These are phyloP conservation scores for Alternaria brassicicola DNA, from an alignment of 2,329 filamentous ascomycete genomes.

Conservation along the genomic window DNA sequence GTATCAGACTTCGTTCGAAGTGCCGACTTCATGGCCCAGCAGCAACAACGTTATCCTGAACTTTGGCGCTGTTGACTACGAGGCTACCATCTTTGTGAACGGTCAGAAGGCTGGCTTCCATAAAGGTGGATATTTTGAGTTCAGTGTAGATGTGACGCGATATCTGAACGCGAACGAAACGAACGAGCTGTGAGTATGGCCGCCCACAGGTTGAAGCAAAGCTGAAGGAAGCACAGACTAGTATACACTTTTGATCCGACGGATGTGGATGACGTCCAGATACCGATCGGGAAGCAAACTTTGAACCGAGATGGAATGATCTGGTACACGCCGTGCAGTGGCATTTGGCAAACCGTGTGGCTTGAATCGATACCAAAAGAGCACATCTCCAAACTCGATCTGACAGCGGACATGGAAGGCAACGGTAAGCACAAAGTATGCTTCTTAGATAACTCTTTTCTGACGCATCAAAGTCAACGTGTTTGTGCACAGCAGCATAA, in stretches of 20 bases:
- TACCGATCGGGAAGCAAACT: constrained; percentile 71
- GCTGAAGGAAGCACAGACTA: constrained; percentile 50
- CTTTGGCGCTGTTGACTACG: constrained; percentile 66
- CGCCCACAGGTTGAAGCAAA: neutral
- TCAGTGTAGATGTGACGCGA: constrained; percentile 64
- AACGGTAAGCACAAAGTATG: constrained; percentile 24
- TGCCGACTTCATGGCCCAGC: constrained; percentile 56
- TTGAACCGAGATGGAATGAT: constrained; percentile 63
- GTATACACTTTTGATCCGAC: constrained; percentile 73
- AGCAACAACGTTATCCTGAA: constrained; percentile 57
- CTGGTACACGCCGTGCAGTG: constrained; percentile 74
- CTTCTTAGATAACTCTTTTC: neutral
- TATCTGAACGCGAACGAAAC: constrained; percentile 49
- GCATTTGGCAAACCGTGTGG: constrained; percentile 79
- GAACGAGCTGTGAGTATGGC: constrained; percentile 60
- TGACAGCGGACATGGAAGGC: constrained; percentile 56
- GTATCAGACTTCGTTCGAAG: constrained; percentile 59
- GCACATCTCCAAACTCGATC: constrained; percentile 64
- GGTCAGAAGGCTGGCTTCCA: constrained; percentile 60
- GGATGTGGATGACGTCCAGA: constrained; percentile 60
- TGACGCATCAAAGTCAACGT: constrained; percentile 57
- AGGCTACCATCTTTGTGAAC: constrained; percentile 65
- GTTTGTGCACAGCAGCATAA: constrained; percentile 58
- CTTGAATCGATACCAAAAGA: constrained; percentile 66
- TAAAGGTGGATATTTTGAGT: constrained; percentile 67